Evolutionary conservation across 805 yeast genomes (phyloP).

Genomic region (Wickerhamomyces silvicola): DNA sequence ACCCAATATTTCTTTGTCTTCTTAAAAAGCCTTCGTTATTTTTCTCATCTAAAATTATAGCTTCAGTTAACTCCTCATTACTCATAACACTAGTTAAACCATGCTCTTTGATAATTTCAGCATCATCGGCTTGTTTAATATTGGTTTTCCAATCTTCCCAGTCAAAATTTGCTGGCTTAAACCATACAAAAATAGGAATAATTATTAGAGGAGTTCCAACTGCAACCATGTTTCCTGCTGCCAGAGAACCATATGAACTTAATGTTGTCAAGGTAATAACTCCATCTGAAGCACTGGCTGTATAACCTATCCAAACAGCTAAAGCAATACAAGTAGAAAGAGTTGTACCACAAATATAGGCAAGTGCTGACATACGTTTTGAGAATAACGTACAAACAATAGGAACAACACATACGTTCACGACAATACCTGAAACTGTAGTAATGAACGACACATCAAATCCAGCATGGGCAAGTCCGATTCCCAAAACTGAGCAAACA

Average conservation of each 20-base stretch:
- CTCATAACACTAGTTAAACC: conserved; percentile 6
- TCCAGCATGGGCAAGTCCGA: conserved; percentile 31
- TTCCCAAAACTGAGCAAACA: conserved; percentile 32
- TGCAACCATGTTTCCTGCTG: conserved; percentile 71
- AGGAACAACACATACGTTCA: conserved; percentile 50
- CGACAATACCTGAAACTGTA: conserved; percentile 28
- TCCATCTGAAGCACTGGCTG: conserved; percentile 29
- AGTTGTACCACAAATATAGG: conserved; percentile 11
- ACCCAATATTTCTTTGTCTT: conserved; percentile 1
- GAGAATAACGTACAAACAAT: conserved; percentile 48
- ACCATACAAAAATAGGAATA: conserved; percentile 57
- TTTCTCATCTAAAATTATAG: conserved; percentile 3
- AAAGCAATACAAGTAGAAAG: conserved; percentile 12
- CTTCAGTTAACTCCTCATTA: conserved; percentile 1
- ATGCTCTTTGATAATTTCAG: conserved; percentile 45
- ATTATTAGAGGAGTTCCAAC: conserved; percentile 48
- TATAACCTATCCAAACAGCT: conserved; percentile 11
- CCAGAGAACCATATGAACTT: conserved; percentile 76
- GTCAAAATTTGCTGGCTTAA: conserved; percentile 66
- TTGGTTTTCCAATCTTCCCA: conserved; percentile 52
- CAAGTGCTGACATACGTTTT: background rate
- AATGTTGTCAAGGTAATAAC: conserved; percentile 5
- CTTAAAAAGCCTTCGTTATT: background rate
- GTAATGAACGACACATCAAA: conserved; percentile 32
- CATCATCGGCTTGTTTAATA: conserved; percentile 60